These are phyloP conservation scores for Geosmithia morbida DNA, from an alignment of 2,329 filamentous ascomycete genomes.

Conservation along the genomic window DNA sequence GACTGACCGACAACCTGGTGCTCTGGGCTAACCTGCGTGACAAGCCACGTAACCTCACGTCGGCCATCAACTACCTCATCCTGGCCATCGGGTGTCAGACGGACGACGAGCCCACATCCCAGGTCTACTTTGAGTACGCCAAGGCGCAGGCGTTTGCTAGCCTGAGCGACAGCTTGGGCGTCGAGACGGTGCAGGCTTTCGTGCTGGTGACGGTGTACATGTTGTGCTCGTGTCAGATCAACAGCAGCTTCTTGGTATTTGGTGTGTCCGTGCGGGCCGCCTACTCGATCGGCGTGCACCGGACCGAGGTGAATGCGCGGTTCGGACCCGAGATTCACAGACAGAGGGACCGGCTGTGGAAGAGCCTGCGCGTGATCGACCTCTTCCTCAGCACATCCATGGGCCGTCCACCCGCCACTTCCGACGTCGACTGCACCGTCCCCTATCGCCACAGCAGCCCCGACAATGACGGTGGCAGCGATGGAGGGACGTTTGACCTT, in stretches of 20 bases:
- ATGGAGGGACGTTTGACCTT: conserved; percentile 24
- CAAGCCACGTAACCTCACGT: conserved; percentile 19
- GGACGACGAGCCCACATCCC: conserved; percentile 23
- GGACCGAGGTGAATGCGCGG: conserved; percentile 36
- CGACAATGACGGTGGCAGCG: too few species aligned
- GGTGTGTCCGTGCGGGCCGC: conserved; percentile 36
- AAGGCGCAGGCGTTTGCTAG: conserved; percentile 27
- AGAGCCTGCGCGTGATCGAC: conserved; percentile 35
- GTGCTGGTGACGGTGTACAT: conserved; percentile 37
- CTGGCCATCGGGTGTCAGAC: conserved; percentile 33
- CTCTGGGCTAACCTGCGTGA: conserved; percentile 22
- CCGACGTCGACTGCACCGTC: conserved; percentile 39
- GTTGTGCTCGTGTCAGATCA: conserved; percentile 39
- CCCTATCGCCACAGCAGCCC: conserved; percentile 19
- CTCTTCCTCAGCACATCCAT: conserved; percentile 37
- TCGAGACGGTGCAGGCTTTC: conserved; percentile 34
- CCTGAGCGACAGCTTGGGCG: conserved; percentile 29
- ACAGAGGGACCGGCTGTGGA: conserved; percentile 36
- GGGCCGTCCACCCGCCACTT: conserved; percentile 37
- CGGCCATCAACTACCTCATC: conserved; percentile 31
- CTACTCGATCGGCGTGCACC: conserved; percentile 36
- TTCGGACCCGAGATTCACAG: conserved; percentile 28
- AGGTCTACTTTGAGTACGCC: conserved; percentile 34
- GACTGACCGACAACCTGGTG: conserved; percentile 22
- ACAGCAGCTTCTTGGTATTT: conserved; percentile 38